These are phyloP conservation scores for Wallacemonas sp. DNA, from an alignment of 208 protist genomes.

Conservation along the genomic window DNA sequence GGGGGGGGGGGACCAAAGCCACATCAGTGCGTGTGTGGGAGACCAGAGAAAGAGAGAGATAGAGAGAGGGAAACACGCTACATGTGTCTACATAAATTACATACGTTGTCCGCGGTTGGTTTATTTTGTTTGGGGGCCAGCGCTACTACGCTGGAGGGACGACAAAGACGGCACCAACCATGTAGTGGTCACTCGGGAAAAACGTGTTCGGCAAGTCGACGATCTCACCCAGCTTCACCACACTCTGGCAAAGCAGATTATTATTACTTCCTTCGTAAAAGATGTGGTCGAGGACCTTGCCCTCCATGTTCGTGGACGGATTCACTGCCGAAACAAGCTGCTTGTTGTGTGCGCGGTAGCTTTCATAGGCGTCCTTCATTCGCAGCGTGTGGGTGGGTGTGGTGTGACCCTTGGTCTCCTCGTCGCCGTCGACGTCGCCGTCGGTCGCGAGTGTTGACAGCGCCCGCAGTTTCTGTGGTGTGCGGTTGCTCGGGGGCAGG, in stretches of 20 bases:
- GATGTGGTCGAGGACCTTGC: slow-evolving; percentile 88
- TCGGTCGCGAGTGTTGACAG: background rate
- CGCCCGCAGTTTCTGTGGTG: background rate
- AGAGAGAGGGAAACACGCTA: background rate
- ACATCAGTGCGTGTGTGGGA: too few species aligned
- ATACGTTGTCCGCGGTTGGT: too few species aligned
- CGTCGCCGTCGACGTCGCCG: background rate
- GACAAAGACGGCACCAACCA: slow-evolving; percentile 63
- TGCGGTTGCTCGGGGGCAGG: slow-evolving; percentile 1
- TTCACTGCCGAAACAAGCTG: slow-evolving; percentile 67
- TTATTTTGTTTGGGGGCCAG: too few species aligned
- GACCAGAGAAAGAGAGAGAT: too few species aligned
- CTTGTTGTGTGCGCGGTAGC: slow-evolving; percentile 65
- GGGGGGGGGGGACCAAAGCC: too few species aligned
- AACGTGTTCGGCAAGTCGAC: slow-evolving; percentile 51
- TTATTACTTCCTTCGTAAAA: slow-evolving; percentile 64
- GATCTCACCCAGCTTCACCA: slow-evolving; percentile 55
- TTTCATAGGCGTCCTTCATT: slow-evolving; percentile 66
- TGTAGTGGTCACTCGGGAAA: slow-evolving; percentile 86
- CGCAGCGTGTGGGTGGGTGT: slow-evolving; percentile 36
- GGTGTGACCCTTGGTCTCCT: background rate
- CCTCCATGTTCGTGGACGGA: slow-evolving; percentile 71
- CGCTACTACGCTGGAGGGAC: too few species aligned
- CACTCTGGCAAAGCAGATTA: slow-evolving; percentile 49
- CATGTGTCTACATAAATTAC: background rate